Base-by-base conservation (phyloP, 2,329 filamentous ascomycete species). In the Fusarium liriodendri region DNA sequence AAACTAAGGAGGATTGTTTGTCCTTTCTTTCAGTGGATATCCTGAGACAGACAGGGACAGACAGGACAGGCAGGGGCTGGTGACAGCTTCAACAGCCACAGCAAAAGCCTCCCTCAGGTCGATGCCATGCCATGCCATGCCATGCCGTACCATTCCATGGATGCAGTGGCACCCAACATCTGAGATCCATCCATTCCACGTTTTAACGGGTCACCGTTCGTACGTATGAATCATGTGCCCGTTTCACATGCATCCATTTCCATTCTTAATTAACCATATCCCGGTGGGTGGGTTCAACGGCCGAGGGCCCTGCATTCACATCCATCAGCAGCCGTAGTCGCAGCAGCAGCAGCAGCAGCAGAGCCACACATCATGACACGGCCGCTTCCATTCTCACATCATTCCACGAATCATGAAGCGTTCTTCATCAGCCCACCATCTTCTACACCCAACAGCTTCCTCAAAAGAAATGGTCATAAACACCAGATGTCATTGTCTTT, bases 331-430 rank as follows among this genome's bases (percentile, higher is more conserved):
- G 29, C 29, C 29, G 29, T 32, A 37, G 55, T 35, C 42, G 14
- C 20, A 38, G 16, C 16, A 37, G 55, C 57, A 22, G n/a, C n/a
- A 40, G 14, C 20, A 38, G 16, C 9, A 37, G 13, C 5, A 25
- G 32, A 37, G n/a, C 29, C 27, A 59, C 27, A 59, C 35, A 59
- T 59, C 35, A 42, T 32, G 35, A 42, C 38, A 40, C 16, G 47
- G 25, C 18, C 9, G 18, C 27, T 35, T 62, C 14, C 40, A 37
- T 5, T 62, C 16, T 35, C 59, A 62, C n/a, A 47, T 47, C 20
- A 62, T 62, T 47, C 59, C 40, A 62, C 38, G 32, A 62, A 63
- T 27, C 45, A 54, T 38, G 14, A 35, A 62, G 42, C 60, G 22
- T 18, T 25, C 16, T 38, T 63, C 35, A 55, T 54, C 61, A 63